Evolutionary conservation across 2,329 filamentous ascomycete genomes (phyloP).

Genomic region (Aspergillus sp.): DNA sequence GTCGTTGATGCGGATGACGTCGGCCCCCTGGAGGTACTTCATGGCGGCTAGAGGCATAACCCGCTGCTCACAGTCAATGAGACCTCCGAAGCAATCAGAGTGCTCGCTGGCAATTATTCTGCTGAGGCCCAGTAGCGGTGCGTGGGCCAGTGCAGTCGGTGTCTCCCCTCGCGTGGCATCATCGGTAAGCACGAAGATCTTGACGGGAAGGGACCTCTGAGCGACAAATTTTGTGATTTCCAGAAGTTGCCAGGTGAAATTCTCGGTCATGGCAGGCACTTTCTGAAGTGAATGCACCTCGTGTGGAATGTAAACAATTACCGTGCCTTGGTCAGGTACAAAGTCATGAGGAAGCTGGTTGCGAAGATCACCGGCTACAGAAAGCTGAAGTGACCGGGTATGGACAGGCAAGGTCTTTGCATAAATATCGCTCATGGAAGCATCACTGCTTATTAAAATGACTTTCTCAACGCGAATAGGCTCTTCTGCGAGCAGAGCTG

Average conservation of each 20-base stretch:
- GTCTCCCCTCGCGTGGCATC: conserved; percentile 17
- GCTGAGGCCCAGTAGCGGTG: conserved; percentile 29
- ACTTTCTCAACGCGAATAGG: conserved; percentile 14
- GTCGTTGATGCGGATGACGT: conserved; percentile 36
- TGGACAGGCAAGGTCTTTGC: neutral
- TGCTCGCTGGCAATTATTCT: conserved; percentile 36
- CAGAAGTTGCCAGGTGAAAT: conserved; percentile 5
- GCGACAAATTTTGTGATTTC: conserved; percentile 5
- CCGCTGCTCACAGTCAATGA: conserved; percentile 31
- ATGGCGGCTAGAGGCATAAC: conserved; percentile 30
- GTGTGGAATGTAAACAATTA: conserved; percentile 7
- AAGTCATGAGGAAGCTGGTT: neutral
- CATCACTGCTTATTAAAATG: conserved; percentile 5
- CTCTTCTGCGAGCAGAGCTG: conserved; percentile 27
- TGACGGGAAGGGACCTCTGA: conserved; percentile 4
- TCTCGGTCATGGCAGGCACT: conserved; percentile 1
- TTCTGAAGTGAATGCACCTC: neutral
- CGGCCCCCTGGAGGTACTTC: conserved; percentile 32
- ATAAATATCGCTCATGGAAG: neutral
- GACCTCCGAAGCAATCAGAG: conserved; percentile 28
- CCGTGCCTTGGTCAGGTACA: conserved; percentile 2
- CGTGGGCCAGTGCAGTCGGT: conserved; percentile 28
- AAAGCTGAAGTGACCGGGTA: neutral
- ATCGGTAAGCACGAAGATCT: conserved; percentile 27
- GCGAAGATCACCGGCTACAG: neutral